These are phyloP conservation scores for Malassezia nana DNA, from an alignment of 1,284 basidiomycete genomes.

Conservation along the genomic window DNA sequence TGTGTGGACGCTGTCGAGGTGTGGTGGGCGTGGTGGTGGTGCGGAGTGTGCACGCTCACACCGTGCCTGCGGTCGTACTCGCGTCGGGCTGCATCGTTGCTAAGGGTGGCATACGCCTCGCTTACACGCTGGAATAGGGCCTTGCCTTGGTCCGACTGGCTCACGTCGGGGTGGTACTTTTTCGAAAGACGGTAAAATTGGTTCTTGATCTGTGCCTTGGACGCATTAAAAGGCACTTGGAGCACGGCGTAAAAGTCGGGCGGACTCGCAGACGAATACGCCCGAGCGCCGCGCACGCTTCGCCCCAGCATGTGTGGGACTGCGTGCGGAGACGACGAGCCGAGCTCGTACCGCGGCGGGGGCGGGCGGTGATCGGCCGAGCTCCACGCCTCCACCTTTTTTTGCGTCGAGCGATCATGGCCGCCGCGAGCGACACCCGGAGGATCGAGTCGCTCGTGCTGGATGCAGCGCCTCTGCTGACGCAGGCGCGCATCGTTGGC, in stretches of 20 bases:
- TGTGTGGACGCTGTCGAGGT: too few relatives aligned
- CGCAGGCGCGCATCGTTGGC: slow-evolving; percentile 33
- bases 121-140: slow-evolving; percentile 39
- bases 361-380: slow-evolving; percentile 3
- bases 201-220: slow-evolving; percentile 43
- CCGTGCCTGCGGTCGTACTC: slow-evolving; percentile 2
- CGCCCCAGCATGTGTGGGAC: too few relatives aligned
- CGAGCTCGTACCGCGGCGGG: not conserved
- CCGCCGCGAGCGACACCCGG: not conserved
- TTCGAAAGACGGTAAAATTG: slow-evolving; percentile 48
- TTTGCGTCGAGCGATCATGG: slow-evolving; percentile 2
- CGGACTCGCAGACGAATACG: not conserved
- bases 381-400: slow-evolving; percentile 2
- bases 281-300: not conserved
- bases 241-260: slow-evolving; percentile 31
- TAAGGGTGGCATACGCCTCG: slow-evolving; percentile 41
- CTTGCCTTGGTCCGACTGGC: slow-evolving; percentile 38
- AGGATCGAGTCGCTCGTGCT: slow-evolving; percentile 40
- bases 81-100: slow-evolving; percentile 20
- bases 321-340: too few relatives aligned
- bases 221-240: slow-evolving; percentile 22
- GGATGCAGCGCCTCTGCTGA: slow-evolving; percentile 43
- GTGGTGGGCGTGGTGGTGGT: slow-evolving; percentile 13
- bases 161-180: slow-evolving; percentile 43
- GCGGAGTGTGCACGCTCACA: not conserved